Evolutionary conservation across 257 asterid genomes (phyloP).

Genomic region (Solanum pinnatisectum): DNA sequence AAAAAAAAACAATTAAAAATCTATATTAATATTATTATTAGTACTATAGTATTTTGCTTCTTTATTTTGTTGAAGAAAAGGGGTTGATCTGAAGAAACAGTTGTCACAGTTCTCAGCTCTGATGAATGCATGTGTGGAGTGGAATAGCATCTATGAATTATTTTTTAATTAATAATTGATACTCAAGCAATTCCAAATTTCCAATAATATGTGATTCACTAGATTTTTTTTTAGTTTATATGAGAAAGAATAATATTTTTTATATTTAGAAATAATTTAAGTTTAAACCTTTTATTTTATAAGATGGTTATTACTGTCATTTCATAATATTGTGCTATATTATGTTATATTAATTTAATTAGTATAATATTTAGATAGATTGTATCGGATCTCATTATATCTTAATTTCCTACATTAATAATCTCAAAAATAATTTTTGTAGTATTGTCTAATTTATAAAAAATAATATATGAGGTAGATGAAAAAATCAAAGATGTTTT

Average conservation of each 20-base stretch:
- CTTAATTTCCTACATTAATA: neutral
- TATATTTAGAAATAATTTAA: too few relatives aligned
- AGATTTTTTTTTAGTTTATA: too few relatives aligned
- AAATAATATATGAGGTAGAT: too few relatives aligned
- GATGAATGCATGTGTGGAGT: neutral
- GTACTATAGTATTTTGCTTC: neutral
- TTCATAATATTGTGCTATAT: neutral
- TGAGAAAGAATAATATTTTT: too few relatives aligned
- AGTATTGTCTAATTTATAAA: too few relatives aligned
- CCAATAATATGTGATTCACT: neutral
- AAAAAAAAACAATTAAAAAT: too few relatives aligned
- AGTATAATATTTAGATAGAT: neutral
- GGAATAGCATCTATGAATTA: neutral
- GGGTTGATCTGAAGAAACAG: slow-evolving; percentile 2
- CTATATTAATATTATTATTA: too few relatives aligned
- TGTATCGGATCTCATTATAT: neutral
- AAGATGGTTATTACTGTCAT: neutral
- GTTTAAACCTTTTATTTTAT: neutral
- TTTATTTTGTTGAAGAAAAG: neutral
- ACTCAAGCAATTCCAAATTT: neutral
- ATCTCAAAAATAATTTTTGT: neutral
- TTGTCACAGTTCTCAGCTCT: neutral
- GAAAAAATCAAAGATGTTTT: too few relatives aligned
- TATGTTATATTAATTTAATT: neutral
- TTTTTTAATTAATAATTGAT: neutral